phyloP scores from a whole-genome alignment of 164 flowering plant genomes.

The Annona squamosa region DNA sequence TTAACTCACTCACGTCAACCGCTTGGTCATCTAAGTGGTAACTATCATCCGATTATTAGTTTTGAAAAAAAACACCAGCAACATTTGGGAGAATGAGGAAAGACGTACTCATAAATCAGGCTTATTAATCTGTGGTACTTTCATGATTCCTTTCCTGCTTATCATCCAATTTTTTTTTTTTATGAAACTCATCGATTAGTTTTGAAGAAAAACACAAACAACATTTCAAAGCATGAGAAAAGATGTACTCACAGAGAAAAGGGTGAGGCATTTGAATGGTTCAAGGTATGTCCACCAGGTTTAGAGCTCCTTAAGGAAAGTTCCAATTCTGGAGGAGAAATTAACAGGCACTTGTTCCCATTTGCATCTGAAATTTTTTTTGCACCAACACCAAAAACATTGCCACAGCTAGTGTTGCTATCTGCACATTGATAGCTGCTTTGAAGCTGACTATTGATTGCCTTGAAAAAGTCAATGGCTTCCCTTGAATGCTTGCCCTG shows the following conservation, averaged over 20 bases:
- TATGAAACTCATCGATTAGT: too few relatives aligned
- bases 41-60: too few relatives aligned
- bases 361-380: slow-evolving; percentile 17
- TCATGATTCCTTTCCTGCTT: too few relatives aligned
- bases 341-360: slow-evolving; percentile 22
- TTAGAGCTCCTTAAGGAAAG: slow-evolving; percentile 63
- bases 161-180: too few relatives aligned
- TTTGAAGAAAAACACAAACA: not conserved
- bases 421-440: slow-evolving; percentile 2
- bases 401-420: not conserved
- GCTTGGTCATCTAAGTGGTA: too few relatives aligned
- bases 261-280: slow-evolving; percentile 76
- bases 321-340: slow-evolving; percentile 40
- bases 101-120: slow-evolving; percentile 1
- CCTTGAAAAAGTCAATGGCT: slow-evolving; percentile 76
- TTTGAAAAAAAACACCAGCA: not conserved
- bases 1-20: too few relatives aligned
- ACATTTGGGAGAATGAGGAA: not conserved
- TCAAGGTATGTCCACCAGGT: slow-evolving; percentile 24
- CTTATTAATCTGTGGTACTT: too few relatives aligned
- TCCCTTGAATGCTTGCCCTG: slow-evolving; percentile 29
- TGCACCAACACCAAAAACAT: not conserved
- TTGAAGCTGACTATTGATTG: slow-evolving; percentile 31
- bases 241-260: slow-evolving; percentile 39
- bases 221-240: not conserved